Evolutionary conservation across 2,329 filamentous ascomycete genomes (phyloP).

Genomic region (Paramyrothecium roridum): DNA sequence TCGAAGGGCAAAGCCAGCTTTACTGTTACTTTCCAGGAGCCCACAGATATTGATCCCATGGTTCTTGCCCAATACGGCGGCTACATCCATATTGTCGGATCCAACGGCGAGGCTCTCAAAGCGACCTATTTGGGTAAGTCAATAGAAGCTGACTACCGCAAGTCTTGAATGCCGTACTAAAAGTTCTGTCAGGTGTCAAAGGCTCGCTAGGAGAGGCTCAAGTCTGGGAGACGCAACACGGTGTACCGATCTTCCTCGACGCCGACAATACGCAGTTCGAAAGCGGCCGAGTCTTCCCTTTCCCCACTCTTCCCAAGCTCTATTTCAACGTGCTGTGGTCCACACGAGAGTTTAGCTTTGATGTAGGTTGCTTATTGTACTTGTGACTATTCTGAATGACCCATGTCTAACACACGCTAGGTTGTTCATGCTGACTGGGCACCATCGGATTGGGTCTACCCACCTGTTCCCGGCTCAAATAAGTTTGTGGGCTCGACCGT

Average conservation of each 20-base stretch:
- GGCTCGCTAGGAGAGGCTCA: conserved; percentile 4
- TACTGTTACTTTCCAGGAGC: not conserved
- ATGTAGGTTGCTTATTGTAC: not conserved
- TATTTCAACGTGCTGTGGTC: conserved; percentile 6
- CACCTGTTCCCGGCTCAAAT: conserved; percentile 4
- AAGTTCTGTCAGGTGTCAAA: conserved; percentile 2
- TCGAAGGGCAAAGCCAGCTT: not conserved
- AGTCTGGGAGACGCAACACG: conserved; percentile 3
- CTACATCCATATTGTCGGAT: not conserved
- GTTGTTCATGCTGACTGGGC: conserved; percentile 4
- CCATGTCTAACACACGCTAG: not conserved
- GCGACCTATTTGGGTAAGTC: conserved; percentile 7
- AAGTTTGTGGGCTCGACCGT: conserved; percentile 2
- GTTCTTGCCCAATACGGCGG: conserved; percentile 6
- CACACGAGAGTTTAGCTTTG: conserved; percentile 4
- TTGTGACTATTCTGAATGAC: not conserved
- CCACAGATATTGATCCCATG: not conserved
- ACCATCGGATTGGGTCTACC: conserved; percentile 5
- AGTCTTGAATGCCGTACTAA: not conserved
- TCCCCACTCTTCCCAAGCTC: not conserved
- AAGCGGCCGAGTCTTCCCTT: conserved; percentile 1
- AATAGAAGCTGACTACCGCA: not conserved
- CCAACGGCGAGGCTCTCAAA: conserved; percentile 2
- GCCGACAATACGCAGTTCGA: conserved; percentile 2
- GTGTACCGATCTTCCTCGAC: conserved; percentile 1